Conservation (phyloP, 768 basidiomycete species). For the Tulasnella sp. region DNA sequence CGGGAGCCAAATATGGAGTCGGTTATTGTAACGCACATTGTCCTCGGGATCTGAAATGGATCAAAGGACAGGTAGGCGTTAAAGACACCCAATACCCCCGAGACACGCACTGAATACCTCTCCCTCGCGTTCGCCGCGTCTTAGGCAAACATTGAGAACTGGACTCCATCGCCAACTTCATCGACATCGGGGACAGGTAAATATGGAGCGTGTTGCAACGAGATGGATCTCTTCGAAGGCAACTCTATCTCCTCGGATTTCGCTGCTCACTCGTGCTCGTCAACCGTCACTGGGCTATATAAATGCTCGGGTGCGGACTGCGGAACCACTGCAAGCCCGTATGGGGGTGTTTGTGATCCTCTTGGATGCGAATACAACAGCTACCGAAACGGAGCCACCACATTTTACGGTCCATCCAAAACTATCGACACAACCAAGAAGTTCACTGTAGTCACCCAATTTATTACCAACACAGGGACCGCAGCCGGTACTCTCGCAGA, state of each 20-base stretch:
- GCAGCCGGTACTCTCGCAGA: not conserved
- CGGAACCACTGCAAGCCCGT: not conserved
- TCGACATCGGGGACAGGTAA: not conserved
- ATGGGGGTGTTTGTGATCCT: conserved; percentile 4
- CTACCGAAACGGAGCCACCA: not conserved
- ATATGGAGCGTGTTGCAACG: conserved; percentile 16
- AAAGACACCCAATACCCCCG: not conserved
- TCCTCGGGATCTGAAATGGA: conserved; percentile 5
- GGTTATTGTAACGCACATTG: conserved; percentile 13
- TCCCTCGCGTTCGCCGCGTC: not conserved
- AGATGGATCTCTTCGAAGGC: conserved; percentile 15
- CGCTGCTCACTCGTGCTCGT: conserved; percentile 2
- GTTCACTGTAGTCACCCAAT: conserved; percentile 24
- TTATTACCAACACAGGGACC: conserved; percentile 14
- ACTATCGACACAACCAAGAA: not conserved
- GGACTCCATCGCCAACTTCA: not conserved
- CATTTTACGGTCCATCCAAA: conserved; percentile 16
- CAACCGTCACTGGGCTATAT: not conserved
- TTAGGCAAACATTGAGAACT: not conserved
- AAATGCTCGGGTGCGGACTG: not conserved
- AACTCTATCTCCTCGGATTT: conserved; percentile 16
- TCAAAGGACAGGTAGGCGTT: conserved; percentile 12
- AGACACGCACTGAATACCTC: not conserved
- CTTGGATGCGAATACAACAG: conserved; percentile 21
- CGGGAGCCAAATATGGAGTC: not conserved